Conservation (phyloP, 345 rosid species). For the Dipteronia dyeriana region DNA sequence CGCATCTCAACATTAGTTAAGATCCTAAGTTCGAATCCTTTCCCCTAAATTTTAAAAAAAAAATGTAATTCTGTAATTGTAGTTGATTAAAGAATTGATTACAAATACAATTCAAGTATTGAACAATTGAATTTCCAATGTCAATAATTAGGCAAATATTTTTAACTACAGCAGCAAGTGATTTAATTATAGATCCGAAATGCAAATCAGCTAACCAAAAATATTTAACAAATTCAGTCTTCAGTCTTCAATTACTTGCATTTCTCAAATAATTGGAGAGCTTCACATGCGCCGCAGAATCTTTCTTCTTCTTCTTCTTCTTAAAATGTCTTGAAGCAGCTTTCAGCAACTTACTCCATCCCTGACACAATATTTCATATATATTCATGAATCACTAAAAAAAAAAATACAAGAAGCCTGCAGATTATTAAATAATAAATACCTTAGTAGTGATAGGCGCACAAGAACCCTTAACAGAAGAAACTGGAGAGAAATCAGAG, state of each 20-base stretch:
- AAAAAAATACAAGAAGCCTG: not conserved
- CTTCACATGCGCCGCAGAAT: conserved; percentile 37
- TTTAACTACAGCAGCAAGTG: not conserved
- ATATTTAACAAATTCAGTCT: not conserved
- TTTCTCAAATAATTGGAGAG: conserved; percentile 46
- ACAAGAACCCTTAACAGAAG: conserved; percentile 46
- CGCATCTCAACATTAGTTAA: too few relatives aligned
- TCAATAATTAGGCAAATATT: not conserved
- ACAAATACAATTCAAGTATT: not conserved
- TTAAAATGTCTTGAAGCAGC: conserved; percentile 81
- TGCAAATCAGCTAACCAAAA: too few relatives aligned
- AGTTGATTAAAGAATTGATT: not conserved
- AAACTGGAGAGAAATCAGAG: conserved; percentile 42
- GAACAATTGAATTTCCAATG: not conserved
- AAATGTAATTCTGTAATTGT: too few relatives aligned
- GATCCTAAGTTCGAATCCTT: too few relatives aligned
- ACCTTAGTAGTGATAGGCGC: conserved; percentile 54
- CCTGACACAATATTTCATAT: conserved; percentile 35
- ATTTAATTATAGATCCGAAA: too few relatives aligned
- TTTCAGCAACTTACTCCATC: conserved; percentile 67
- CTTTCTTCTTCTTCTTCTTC: conserved; percentile 61
- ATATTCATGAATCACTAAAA: not conserved
- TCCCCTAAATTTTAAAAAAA: too few relatives aligned
- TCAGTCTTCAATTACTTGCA: not conserved
- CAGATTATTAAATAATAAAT: not conserved